Conservation (phyloP, 352 stramenopile species). For the Phytophthora litchii region DNA sequence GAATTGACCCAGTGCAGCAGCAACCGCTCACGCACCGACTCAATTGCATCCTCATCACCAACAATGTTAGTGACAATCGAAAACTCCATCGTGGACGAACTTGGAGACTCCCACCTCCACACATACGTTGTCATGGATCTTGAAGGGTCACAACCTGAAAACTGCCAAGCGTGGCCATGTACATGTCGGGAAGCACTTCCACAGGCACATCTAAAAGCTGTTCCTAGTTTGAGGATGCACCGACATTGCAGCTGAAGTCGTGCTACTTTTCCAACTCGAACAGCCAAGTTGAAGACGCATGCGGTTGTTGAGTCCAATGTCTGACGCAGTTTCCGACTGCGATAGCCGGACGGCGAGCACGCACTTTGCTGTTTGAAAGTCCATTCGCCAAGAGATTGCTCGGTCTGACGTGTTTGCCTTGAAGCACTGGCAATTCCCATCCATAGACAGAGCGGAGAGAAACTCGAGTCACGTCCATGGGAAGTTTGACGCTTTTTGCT, state of each 20-base stretch:
- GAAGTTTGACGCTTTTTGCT: neutral
- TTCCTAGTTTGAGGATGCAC: slow-evolving; percentile 1
- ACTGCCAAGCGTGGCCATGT: neutral
- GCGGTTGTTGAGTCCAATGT: slow-evolving; percentile 25
- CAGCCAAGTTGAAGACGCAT: slow-evolving; percentile 20
- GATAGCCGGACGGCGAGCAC: slow-evolving; percentile 14
- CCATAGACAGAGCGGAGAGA: slow-evolving; percentile 27
- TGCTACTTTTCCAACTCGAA: neutral
- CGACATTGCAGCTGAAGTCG: too few species aligned
- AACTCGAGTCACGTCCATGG: slow-evolving; percentile 16
- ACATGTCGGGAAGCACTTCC: slow-evolving; percentile 12
- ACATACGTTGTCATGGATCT: slow-evolving; percentile 15
- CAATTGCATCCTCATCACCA: neutral
- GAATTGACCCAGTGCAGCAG: slow-evolving; percentile 82
- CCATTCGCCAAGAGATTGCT: slow-evolving; percentile 1
- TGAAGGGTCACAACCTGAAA: slow-evolving; percentile 26
- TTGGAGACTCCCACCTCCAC: neutral
- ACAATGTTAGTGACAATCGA: neutral
- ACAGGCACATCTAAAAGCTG: slow-evolving; percentile 24
- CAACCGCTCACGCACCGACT: slow-evolving; percentile 34
- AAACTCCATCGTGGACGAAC: slow-evolving; percentile 1
- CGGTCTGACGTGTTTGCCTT: slow-evolving; percentile 4
- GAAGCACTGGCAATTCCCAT: slow-evolving; percentile 18
- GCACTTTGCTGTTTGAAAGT: slow-evolving; percentile 21
- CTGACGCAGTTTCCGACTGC: slow-evolving; percentile 9